Evolutionary conservation across 176 grass and related monocot species (phyloP), one percentile per base, ranked within the genome.

Genomic region (Coix lacrymajobi): DNA sequence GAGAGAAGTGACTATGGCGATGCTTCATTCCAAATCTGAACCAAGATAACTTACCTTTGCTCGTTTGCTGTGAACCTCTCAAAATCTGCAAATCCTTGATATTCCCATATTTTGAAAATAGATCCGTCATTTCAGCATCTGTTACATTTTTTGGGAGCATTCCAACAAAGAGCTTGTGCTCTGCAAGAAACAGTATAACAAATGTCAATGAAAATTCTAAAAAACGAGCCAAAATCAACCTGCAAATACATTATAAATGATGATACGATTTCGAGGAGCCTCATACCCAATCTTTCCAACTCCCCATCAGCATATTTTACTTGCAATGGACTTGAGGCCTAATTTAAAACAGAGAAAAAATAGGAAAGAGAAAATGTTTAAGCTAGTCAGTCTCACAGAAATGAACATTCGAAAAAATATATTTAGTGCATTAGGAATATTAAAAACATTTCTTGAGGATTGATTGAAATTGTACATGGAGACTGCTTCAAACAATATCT

Each of bases 281-380:
- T 60, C 72, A 51, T 91, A 96, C 97, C 97, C 89, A 99, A 79
- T 92, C 97, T 94, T 94, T 99, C 93, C 75, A 96, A 77, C 83
- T 99, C 97, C 24, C 97, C 97, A 79, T 99, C 91, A 0, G 97
- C 97, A 89, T 99, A 99, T 89, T 99, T 99, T 71, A 99, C 97
- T 94, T 99, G 97, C 78, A 99, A 84, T 75, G 97, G 97, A 75
- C 97, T 96, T 82, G 97, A 88, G 56, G 93, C 97, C 97, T 99
- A 66, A 41, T 85, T 81, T 51, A 17, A 62, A 71, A 71, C 9
- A 67, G 6, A 38, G 16, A 83, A 52, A 70, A 72, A 20, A 71
- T 4, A 32, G 9, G 61, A 63, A 49, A 52, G 8, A n/a, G 67
- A 40, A 88, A 34, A 38, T 17, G 4, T 66, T 77, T 73, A 62